Evolutionary conservation across 2,329 filamentous ascomycete species (phyloP).

Genomic region (Scytalidium sp.): DNA sequence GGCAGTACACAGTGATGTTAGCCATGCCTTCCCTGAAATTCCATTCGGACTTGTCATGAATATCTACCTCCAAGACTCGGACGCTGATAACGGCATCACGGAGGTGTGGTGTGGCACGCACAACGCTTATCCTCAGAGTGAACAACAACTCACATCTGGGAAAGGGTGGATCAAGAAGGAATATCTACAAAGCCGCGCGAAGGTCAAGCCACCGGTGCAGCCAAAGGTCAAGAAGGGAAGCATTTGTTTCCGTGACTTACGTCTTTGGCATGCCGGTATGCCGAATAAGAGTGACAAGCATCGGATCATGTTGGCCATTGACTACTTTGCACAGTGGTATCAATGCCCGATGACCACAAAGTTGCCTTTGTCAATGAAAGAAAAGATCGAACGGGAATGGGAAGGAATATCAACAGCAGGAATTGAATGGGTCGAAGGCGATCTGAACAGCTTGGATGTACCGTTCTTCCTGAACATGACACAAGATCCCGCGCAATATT

Average conservation of each 20-base stretch:
- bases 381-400: slow-evolving; percentile 1
- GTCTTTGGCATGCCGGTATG: slow-evolving; percentile 51
- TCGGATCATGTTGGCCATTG: slow-evolving; percentile 48
- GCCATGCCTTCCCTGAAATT: slow-evolving; percentile 50
- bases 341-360: slow-evolving; percentile 2
- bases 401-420: neutral
- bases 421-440: neutral
- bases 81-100: slow-evolving; percentile 42
- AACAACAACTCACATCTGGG: slow-evolving; percentile 2
- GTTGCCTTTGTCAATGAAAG: slow-evolving; percentile 1
- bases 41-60: slow-evolving; percentile 46
- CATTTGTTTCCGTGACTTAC: neutral
- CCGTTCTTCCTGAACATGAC: neutral
- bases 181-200: slow-evolving; percentile 20
- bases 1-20: slow-evolving; percentile 56
- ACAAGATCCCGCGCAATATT: neutral
- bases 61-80: slow-evolving; percentile 41
- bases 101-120: slow-evolving; percentile 51
- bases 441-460: neutral
- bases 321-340: slow-evolving; percentile 8
- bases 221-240: neutral
- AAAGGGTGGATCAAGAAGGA: slow-evolving; percentile 17
- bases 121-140: slow-evolving; percentile 1
- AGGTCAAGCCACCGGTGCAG: neutral
- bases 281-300: slow-evolving; percentile 47